Evolutionary conservation across 768 basidiomycete species (phyloP), one percentile per base, ranked within the genome.

Genomic region (Kwoniella bestiolae): DNA sequence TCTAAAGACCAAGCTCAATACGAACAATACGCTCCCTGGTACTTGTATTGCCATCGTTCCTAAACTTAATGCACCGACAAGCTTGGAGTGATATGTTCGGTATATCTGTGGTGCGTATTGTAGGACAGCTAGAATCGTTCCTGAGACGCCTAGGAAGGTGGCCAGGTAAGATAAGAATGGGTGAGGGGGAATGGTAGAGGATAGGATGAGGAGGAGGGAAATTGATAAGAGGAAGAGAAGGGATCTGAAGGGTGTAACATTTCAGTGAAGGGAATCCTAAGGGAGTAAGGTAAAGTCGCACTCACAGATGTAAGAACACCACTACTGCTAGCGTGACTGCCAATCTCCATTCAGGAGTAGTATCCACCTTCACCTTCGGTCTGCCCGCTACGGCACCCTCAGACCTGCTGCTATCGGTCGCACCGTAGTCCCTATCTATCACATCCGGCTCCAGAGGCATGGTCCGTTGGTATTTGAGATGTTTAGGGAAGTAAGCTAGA

Each of bases 41-140:
- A 87, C 92, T 81, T 98, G 95, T 16, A 99, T 91, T 52, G 87
- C 82, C 95, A 99, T 97, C 88, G 92, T 97, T 0, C 90, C 90
- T 62, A 99, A 91, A 75, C 92, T 94, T 16, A 98, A 83, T 0
- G 93, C 92, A 2, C 95, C 95, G 8, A 98, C 94, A 12, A 95
- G 86, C 74, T 88, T 90, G 31, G 86, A 80, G 4, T 82, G 83
- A 72, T 89, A 96, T 0, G 94, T 98, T 66, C 89, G 87, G 12
- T 86, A 70, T 26, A 99, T 83, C 79, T 96, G 94, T 0, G 95
- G 94, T 0, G 88, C 85, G 67, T 97, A 99, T 80, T 99, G 94
- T 5, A 90, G 82, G 3, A 87, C 86, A 1, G 93, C 90, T 5
- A 96, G 86, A 0, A 88, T 38, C 2, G 91, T 89, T 1, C 91